Evolutionary conservation across 73 alveolate species (phyloP).

Genomic region (Breviolum minutum): DNA sequence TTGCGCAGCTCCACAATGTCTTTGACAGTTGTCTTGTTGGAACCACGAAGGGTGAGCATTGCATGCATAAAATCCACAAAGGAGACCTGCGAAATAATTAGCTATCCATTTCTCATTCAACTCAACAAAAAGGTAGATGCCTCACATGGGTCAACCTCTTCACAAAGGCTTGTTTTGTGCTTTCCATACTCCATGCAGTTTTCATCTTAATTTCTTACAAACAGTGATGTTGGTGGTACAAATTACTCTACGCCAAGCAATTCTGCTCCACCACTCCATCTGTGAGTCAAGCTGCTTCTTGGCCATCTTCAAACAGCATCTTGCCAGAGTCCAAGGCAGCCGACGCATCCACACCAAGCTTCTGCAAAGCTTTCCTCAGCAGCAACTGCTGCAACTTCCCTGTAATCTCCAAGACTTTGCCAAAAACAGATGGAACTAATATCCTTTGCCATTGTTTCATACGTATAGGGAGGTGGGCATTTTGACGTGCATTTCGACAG

Average conservation of each 20-base stretch:
- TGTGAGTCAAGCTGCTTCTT: not conserved
- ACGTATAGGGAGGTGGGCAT: too few relatives aligned
- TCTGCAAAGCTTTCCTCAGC: not conserved
- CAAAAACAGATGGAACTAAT: too few relatives aligned
- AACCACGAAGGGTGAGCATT: constrained; percentile 49
- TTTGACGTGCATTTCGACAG: too few relatives aligned
- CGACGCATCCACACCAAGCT: constrained; percentile 40
- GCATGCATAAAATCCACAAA: constrained; percentile 70
- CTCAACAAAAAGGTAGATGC: too few relatives aligned
- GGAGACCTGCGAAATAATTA: not conserved
- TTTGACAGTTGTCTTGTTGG: constrained; percentile 61
- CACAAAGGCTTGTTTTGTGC: too few relatives aligned
- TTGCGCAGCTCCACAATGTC: constrained; percentile 75
- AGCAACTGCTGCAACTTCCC: not conserved
- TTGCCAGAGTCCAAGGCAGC: constrained; percentile 53
- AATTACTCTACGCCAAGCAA: too few relatives aligned
- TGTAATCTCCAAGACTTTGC: too few relatives aligned
- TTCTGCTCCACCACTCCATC: not conserved
- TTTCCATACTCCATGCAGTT: too few relatives aligned
- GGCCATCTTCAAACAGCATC: constrained; percentile 43
- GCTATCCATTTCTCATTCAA: too few relatives aligned
- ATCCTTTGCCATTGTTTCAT: not conserved
- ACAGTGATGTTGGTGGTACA: too few relatives aligned
- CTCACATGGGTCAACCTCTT: too few relatives aligned
- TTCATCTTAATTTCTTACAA: too few relatives aligned